Percentiles rank a stretch among this genome's conserved stretches.
Evolutionary conservation across 495 filamentous ascomycete genomes (phyloP).

Genomic region (Daldinia bambusicola): DNA sequence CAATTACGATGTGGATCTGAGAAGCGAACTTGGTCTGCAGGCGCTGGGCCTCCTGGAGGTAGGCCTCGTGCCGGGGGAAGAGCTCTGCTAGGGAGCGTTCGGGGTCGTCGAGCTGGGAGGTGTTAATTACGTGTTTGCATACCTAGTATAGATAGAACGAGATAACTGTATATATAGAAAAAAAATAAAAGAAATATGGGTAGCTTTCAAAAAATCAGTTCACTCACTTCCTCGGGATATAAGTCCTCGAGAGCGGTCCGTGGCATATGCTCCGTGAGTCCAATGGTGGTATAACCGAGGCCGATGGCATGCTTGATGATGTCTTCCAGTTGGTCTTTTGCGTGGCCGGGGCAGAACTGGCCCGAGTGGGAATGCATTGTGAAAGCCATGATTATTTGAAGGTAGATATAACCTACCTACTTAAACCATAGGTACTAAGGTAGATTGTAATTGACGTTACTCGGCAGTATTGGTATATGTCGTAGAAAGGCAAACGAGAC

Average conservation of each 20-base stretch:
- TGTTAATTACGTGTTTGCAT: constrained; percentile 19
- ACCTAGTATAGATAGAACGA: background rate
- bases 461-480: background rate
- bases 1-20: constrained; percentile 83
- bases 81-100: constrained; percentile 53
- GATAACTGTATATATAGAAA: too few relatives aligned
- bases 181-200: too few relatives aligned
- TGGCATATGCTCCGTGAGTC: constrained; percentile 97
- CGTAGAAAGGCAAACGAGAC: background rate
- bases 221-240: constrained; percentile 87
- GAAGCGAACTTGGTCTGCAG: constrained; percentile 75
- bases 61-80: constrained; percentile 71
- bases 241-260: constrained; percentile 76
- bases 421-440: too few relatives aligned
- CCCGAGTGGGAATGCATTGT: constrained; percentile 99
- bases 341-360: constrained; percentile 93
- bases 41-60: constrained; percentile 73
- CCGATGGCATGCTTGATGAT: constrained; percentile 82
- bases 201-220: too few relatives aligned
- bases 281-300: constrained; percentile 81
- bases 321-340: constrained; percentile 82
- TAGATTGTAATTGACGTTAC: background rate
- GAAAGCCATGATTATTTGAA: constrained; percentile 80
- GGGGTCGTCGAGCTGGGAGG: constrained; percentile 50
- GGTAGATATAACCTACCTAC: too few relatives aligned